Percentiles rank a stretch among this genome's conserved stretches.
These are phyloP conservation scores for Lachancea sp. DNA, from an alignment of 805 yeast genomes.

Conservation along the genomic window DNA sequence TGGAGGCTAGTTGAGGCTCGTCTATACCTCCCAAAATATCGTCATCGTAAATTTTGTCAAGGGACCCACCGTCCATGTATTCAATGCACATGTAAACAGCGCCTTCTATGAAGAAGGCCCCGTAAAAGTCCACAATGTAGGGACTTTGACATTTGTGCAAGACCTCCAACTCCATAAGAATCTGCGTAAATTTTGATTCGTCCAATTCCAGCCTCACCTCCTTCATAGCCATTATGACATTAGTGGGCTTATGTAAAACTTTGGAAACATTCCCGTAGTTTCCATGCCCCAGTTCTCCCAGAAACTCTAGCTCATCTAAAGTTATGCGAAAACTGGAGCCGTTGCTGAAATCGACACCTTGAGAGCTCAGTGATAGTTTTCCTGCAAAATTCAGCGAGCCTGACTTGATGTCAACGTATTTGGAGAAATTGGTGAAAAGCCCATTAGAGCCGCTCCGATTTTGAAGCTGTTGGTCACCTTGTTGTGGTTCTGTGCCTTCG, in stretches of 20 bases:
- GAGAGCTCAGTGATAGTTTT: slow-evolving; percentile 83
- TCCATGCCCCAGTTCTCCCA: slow-evolving; percentile 90
- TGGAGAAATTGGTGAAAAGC: slow-evolving; percentile 74
- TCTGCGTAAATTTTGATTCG: slow-evolving; percentile 88
- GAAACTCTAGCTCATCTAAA: slow-evolving; percentile 71
- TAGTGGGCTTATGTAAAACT: slow-evolving; percentile 88
- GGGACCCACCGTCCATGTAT: slow-evolving; percentile 93
- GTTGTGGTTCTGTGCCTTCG: slow-evolving; percentile 24
- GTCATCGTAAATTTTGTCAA: slow-evolving; percentile 74
- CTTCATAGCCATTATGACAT: slow-evolving; percentile 93
- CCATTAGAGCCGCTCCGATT: slow-evolving; percentile 34
- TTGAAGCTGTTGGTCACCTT: slow-evolving; percentile 4
- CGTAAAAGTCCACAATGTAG: slow-evolving; percentile 90
- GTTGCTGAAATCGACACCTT: slow-evolving; percentile 84
- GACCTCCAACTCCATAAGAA: slow-evolving; percentile 91
- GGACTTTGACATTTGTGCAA: slow-evolving; percentile 87
- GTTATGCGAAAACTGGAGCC: slow-evolving; percentile 86
- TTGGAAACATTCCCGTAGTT: slow-evolving; percentile 94
- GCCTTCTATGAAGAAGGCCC: slow-evolving; percentile 96
- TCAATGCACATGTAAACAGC: slow-evolving; percentile 98
- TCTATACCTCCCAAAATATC: slow-evolving; percentile 51
- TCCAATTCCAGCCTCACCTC: slow-evolving; percentile 91
- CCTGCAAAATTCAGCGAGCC: slow-evolving; percentile 91
- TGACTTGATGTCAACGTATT: slow-evolving; percentile 84
- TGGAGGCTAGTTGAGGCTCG: slow-evolving; percentile 73